These are phyloP conservation scores for Pichia sp. DNA, from an alignment of 1,139 yeast species.

Conservation along the genomic window DNA sequence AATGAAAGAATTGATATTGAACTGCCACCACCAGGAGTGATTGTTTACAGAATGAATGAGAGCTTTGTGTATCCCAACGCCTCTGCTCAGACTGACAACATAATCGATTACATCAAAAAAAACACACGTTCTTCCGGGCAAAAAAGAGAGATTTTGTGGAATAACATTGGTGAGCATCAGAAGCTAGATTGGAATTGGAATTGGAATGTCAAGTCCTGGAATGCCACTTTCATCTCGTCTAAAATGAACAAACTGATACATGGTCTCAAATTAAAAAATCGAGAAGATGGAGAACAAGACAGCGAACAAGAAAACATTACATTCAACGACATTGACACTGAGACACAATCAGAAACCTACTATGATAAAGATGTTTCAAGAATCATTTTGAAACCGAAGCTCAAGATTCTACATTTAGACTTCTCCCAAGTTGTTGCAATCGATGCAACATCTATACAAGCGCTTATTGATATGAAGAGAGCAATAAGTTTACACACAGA, in stretches of 20 bases:
- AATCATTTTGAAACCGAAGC: slow-evolving; percentile 14
- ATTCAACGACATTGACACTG: too few relatives aligned
- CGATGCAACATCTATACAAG: slow-evolving; percentile 77
- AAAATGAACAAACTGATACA: neutral
- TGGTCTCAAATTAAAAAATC: slow-evolving; percentile 1
- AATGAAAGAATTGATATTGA: slow-evolving; percentile 55
- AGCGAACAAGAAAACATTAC: too few relatives aligned
- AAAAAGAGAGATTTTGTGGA: slow-evolving; percentile 83
- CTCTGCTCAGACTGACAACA: slow-evolving; percentile 64
- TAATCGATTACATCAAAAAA: slow-evolving; percentile 63
- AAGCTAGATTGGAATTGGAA: slow-evolving; percentile 11
- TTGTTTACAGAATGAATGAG: slow-evolving; percentile 80
- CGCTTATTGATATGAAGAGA: slow-evolving; percentile 70
- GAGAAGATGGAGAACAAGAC: too few relatives aligned
- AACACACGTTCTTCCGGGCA: slow-evolving; percentile 60
- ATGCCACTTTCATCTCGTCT: neutral
- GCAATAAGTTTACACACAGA: slow-evolving; percentile 72
- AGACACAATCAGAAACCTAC: too few relatives aligned
- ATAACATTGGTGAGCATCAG: slow-evolving; percentile 40
- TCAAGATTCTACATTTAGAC: slow-evolving; percentile 73
- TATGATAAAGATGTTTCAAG: too few relatives aligned
- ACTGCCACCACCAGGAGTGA: slow-evolving; percentile 88
- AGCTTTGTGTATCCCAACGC: slow-evolving; percentile 78
- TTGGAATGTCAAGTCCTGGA: slow-evolving; percentile 2
- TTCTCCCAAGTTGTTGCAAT: slow-evolving; percentile 69